phyloP scores from a whole-genome alignment of 495 filamentous ascomycete genomes.

The Aspergillus panamensis region DNA sequence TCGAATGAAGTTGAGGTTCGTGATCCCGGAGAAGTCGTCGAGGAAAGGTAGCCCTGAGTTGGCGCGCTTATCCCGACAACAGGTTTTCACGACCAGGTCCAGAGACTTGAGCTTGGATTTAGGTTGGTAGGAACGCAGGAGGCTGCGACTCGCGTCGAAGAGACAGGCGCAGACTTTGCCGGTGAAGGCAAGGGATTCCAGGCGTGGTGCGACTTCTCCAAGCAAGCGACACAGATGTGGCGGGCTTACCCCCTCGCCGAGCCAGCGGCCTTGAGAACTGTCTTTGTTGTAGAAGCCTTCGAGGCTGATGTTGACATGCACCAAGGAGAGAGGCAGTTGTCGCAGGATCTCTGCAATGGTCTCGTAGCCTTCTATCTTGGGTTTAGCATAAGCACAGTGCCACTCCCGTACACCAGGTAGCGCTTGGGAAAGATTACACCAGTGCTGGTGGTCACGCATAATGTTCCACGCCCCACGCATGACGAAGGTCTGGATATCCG shows the following conservation, averaged over 20 bases:
- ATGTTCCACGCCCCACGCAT: constrained; percentile 75
- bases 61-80: constrained; percentile 53
- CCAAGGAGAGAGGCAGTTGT: constrained; percentile 49
- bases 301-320: constrained; percentile 60
- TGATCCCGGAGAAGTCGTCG: constrained; percentile 60
- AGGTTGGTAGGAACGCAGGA: constrained; percentile 32
- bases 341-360: constrained; percentile 58
- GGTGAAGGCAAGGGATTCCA: constrained; percentile 65
- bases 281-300: constrained; percentile 65
- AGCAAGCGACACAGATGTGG: constrained; percentile 54
- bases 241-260: constrained; percentile 20
- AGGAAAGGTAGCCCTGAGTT: constrained; percentile 23
- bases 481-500: constrained; percentile 56
- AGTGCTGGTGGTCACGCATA: constrained; percentile 62
- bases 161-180: constrained; percentile 62
- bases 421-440: constrained; percentile 53
- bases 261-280: constrained; percentile 30
- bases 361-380: constrained; percentile 63
- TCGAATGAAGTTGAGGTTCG: constrained; percentile 62
- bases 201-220: constrained; percentile 49
- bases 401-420: constrained; percentile 65
- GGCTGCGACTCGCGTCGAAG: constrained; percentile 43
- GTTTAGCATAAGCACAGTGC: constrained; percentile 67
- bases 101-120: constrained; percentile 53
- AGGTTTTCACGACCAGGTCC: constrained; percentile 66